A percentile compares a stretch with the other conserved stretches of the same genome.
Evolutionary conservation across 805 yeast species (phyloP).

Genomic region (Pichia nanzhaoensis): DNA sequence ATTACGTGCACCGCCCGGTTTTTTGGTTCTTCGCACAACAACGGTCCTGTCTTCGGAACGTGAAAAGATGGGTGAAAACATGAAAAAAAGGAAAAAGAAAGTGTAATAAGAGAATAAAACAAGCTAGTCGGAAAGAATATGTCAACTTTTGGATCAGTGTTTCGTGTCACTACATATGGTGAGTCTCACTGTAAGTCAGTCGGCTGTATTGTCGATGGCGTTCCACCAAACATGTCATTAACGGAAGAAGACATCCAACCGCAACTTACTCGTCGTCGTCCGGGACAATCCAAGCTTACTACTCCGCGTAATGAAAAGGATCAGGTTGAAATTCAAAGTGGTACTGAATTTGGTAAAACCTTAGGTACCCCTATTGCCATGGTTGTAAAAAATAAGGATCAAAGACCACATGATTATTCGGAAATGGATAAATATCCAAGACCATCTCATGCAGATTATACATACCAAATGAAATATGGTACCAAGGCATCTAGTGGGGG

Average conservation of each 20-base stretch:
- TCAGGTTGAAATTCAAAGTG: slow-evolving; percentile 85
- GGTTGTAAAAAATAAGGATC: slow-evolving; percentile 91
- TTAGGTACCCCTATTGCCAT: slow-evolving; percentile 94
- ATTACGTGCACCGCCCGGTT: no score
- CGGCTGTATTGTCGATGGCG: slow-evolving; percentile 97
- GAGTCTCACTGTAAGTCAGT: slow-evolving; percentile 97
- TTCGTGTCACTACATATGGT: slow-evolving; percentile 89
- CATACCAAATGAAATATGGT: slow-evolving; percentile 87
- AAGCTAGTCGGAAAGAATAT: slow-evolving; percentile 27
- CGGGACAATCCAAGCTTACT: slow-evolving; percentile 87
- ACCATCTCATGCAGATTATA: slow-evolving; percentile 97
- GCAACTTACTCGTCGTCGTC: slow-evolving; percentile 93
- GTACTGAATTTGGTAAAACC: slow-evolving; percentile 85
- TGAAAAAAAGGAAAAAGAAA: no score
- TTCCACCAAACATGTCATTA: slow-evolving; percentile 88
- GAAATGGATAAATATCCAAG: slow-evolving; percentile 95
- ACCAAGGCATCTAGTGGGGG: slow-evolving; percentile 94
- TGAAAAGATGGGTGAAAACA: no score
- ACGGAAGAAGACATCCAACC: slow-evolving; percentile 90
- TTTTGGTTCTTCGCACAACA: background rate
- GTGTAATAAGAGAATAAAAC: no score
- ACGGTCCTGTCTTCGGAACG: no score
- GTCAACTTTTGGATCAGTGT: slow-evolving; percentile 67
- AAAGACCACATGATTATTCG: slow-evolving; percentile 91
- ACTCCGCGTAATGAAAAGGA: slow-evolving; percentile 98